Evolutionary conservation across 768 basidiomycete genomes (phyloP).

Genomic region (Suillus weaverae): DNA sequence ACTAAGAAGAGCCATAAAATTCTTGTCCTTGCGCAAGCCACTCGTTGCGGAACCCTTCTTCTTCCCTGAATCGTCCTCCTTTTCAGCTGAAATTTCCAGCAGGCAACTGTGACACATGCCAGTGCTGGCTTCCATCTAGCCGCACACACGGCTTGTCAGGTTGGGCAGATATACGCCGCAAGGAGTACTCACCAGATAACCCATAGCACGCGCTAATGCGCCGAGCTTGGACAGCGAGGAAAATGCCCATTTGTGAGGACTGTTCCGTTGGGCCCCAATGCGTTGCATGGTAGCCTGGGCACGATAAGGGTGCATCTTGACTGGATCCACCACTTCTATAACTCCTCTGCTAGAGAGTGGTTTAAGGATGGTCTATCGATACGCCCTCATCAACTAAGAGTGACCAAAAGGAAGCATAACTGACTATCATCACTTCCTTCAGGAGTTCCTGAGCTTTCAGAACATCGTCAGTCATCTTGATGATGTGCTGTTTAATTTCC

Average conservation of each 20-base stretch:
- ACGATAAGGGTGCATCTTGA: slow-evolving; percentile 65
- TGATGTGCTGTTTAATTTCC: slow-evolving; percentile 76
- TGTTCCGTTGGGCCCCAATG: slow-evolving; percentile 37
- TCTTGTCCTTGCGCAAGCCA: slow-evolving; percentile 47
- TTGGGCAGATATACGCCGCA: neutral
- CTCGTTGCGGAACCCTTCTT: slow-evolving; percentile 42
- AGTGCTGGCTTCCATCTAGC: slow-evolving; percentile 79
- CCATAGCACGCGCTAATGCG: slow-evolving; percentile 77
- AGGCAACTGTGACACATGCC: slow-evolving; percentile 74
- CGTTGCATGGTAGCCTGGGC: slow-evolving; percentile 45
- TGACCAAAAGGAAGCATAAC: slow-evolving; percentile 20
- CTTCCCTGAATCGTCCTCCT: slow-evolving; percentile 34
- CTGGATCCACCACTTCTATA: slow-evolving; percentile 55
- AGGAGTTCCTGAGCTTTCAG: slow-evolving; percentile 65
- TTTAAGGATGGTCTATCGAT: slow-evolving; percentile 34
- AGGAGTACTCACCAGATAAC: slow-evolving; percentile 67
- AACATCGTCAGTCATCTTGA: slow-evolving; percentile 71
- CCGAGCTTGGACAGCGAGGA: slow-evolving; percentile 52
- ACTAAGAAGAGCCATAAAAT: slow-evolving; percentile 63
- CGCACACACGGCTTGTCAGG: neutral
- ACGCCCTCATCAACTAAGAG: slow-evolving; percentile 6
- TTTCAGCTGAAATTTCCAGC: slow-evolving; percentile 47
- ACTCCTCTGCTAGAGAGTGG: slow-evolving; percentile 39
- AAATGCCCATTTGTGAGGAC: slow-evolving; percentile 47
- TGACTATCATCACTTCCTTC: slow-evolving; percentile 71